phyloP scores from a whole-genome alignment of 225 moss, liverwort and hornwort species.

The Thuidium tamariscinum region DNA sequence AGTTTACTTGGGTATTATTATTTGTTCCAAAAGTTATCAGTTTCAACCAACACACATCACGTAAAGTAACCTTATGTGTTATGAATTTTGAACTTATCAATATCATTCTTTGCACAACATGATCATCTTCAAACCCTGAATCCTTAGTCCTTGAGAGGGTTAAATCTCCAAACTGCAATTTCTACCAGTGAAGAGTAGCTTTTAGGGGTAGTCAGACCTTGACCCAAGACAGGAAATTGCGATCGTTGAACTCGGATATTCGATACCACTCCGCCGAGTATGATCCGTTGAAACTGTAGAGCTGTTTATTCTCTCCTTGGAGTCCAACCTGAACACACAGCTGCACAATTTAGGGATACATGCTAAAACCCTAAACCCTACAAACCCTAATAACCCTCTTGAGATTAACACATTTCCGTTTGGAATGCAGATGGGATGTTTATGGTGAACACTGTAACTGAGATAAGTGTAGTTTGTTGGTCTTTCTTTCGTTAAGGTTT shows the following conservation, averaged over 20 bases:
- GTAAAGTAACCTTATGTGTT: not conserved
- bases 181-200: not conserved
- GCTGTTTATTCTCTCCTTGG: constrained; percentile 38
- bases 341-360: not conserved
- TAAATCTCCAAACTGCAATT: not conserved
- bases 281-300: constrained; percentile 34
- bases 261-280: constrained; percentile 30
- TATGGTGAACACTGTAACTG: not conserved
- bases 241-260: constrained; percentile 1
- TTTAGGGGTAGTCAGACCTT: constrained; percentile 34
- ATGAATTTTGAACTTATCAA: not conserved
- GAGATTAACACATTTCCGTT: not conserved
- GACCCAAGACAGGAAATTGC: constrained; percentile 49
- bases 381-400: not conserved
- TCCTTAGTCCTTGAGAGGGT: not conserved
- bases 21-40: no score
- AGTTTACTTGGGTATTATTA: not conserved
- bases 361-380: not conserved
- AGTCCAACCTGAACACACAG: constrained; percentile 49
- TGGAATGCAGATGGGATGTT: not conserved
- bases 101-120: no score
- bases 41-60: not conserved
- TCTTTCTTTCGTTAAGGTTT: not conserved
- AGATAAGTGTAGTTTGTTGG: not conserved
- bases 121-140: not conserved